Conservation (phyloP, 495 filamentous ascomycete genomes). For the Hypoxylon subgilvum region DNA sequence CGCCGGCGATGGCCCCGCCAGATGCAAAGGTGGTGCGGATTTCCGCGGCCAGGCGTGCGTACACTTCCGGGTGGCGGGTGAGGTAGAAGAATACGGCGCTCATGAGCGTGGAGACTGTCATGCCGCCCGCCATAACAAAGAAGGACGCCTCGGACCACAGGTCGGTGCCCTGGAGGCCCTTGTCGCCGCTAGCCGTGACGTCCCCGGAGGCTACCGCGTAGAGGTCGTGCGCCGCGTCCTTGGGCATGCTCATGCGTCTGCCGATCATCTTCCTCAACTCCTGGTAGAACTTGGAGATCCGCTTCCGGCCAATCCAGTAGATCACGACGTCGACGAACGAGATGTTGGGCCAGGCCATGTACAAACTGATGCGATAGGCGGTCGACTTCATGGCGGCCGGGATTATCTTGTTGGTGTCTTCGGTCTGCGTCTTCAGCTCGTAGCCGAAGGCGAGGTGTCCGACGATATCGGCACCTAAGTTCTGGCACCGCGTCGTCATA, state of each 20-base stretch:
- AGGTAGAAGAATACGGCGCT: conserved; percentile 14
- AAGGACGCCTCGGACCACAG: conserved; percentile 12
- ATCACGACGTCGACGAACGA: too few relatives aligned
- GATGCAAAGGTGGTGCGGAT: too few relatives aligned
- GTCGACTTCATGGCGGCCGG: neutral
- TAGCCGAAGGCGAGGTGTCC: neutral
- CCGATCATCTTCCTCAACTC: neutral
- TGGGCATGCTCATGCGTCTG: conserved; percentile 15
- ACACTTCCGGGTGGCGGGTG: too few relatives aligned
- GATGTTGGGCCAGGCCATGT: neutral
- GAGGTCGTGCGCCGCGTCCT: conserved; percentile 26
- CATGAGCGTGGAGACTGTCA: conserved; percentile 5
- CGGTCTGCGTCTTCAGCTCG: neutral
- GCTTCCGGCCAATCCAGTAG: neutral
- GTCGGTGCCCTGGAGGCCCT: conserved; percentile 1
- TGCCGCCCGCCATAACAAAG: conserved; percentile 8
- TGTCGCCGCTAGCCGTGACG: conserved; percentile 37
- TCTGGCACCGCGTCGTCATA: neutral
- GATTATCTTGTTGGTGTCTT: neutral
- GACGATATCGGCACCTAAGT: neutral
- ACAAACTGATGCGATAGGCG: neutral
- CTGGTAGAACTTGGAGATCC: neutral
- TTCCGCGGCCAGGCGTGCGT: too few relatives aligned
- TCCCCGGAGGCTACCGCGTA: conserved; percentile 50
- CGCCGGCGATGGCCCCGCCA: too few relatives aligned